These are phyloP conservation scores for Gossypium longicalyx DNA, from an alignment of 345 rosid species.

Conservation along the genomic window DNA sequence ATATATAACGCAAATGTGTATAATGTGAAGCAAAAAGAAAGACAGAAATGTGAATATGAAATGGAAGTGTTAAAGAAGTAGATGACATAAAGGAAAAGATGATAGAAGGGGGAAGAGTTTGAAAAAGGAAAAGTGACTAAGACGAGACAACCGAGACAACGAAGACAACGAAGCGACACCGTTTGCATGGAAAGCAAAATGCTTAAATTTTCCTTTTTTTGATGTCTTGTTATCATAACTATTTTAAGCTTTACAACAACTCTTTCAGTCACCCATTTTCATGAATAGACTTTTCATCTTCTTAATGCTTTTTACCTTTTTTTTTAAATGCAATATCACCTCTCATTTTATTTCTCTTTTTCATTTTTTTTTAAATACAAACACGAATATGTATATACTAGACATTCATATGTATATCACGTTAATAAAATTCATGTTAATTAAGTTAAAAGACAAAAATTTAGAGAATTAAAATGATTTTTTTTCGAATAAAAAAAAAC, in stretches of 20 bases:
- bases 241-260: conserved; percentile 25
- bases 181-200: conserved; percentile 6
- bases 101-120: background rate
- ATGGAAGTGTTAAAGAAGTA: too few species aligned
- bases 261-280: conserved; percentile 9
- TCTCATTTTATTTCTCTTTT: background rate
- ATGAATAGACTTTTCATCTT: conserved; percentile 14
- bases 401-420: too few species aligned
- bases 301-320: background rate
- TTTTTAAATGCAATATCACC: background rate
- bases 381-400: too few species aligned
- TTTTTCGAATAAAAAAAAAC: too few species aligned
- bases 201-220: background rate
- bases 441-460: too few species aligned
- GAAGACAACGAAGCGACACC: background rate
- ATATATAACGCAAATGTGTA: too few species aligned
- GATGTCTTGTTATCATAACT: conserved; percentile 18
- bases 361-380: too few species aligned
- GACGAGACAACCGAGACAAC: conserved; percentile 19
- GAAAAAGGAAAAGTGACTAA: conserved; percentile 25
- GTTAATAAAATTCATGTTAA: too few species aligned
- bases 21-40: too few species aligned
- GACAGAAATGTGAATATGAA: too few species aligned
- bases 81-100: background rate
- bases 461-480: too few species aligned